These are phyloP conservation scores for Nemania sp. DNA, from an alignment of 2,329 filamentous ascomycete genomes.

Conservation along the genomic window DNA sequence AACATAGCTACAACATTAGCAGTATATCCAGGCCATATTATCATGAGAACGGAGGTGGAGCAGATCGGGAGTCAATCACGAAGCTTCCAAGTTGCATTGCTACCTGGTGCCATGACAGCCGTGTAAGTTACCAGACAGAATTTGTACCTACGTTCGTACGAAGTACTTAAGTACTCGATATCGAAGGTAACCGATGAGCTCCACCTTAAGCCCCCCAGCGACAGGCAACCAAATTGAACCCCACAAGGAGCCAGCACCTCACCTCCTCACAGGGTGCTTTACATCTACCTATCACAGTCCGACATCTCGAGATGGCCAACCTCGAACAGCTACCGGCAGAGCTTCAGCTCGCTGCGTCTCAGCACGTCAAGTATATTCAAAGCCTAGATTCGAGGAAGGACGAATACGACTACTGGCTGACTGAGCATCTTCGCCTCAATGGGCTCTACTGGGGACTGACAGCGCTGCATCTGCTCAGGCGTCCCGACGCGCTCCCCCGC, in stretches of 20 bases:
- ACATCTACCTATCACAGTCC: background rate
- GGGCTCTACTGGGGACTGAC: conserved; percentile 97
- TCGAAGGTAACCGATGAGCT: conserved; percentile 48
- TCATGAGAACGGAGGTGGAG: too few relatives aligned
- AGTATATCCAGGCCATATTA: too few relatives aligned
- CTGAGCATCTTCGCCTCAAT: conserved; percentile 92
- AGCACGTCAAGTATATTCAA: conserved; percentile 91
- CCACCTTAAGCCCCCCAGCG: conserved; percentile 70
- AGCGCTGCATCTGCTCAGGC: conserved; percentile 81
- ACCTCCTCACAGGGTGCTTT: background rate
- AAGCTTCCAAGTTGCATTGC: too few relatives aligned
- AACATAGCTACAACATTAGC: too few relatives aligned
- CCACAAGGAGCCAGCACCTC: background rate
- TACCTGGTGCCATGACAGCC: too few relatives aligned
- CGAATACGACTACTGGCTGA: conserved; percentile 97
- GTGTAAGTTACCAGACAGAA: conserved; percentile 46
- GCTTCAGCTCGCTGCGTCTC: conserved; percentile 54
- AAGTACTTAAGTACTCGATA: background rate
- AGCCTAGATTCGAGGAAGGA: conserved; percentile 89
- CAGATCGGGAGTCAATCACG: too few relatives aligned
- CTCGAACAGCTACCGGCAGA: conserved; percentile 46
- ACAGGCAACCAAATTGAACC: background rate
- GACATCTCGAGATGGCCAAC: conserved; percentile 40
- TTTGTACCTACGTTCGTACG: conserved; percentile 68
- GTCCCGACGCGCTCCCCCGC: conserved; percentile 79